These are phyloP conservation scores for Alternaria consortialis DNA, from an alignment of 2,329 filamentous ascomycete genomes.

Conservation along the genomic window DNA sequence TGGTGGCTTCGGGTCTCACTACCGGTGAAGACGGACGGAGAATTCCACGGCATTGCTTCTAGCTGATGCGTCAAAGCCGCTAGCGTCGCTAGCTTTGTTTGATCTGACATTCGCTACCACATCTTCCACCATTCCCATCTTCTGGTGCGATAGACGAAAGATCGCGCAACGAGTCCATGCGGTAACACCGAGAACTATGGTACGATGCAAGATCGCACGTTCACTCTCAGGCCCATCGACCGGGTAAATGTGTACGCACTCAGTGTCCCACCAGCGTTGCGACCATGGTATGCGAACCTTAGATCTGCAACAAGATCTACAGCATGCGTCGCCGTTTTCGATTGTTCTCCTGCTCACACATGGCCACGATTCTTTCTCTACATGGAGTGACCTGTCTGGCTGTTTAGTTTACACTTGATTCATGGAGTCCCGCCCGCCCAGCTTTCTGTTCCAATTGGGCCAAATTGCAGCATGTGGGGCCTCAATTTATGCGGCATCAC, in stretches of 20 bases:
- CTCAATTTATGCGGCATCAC: constrained; percentile 22
- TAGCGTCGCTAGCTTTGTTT: neutral
- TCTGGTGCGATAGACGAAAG: neutral
- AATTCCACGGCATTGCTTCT: constrained; percentile 2
- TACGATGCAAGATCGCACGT: constrained; percentile 3
- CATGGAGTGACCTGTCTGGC: constrained; percentile 10
- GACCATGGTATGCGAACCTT: neutral
- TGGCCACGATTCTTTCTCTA: neutral
- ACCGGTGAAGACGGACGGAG: neutral
- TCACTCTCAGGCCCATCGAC: constrained; percentile 1
- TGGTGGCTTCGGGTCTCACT: constrained; percentile 3
- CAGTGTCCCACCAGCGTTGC: constrained; percentile 12
- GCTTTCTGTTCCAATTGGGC: constrained; percentile 8
- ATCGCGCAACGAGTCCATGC: constrained; percentile 1
- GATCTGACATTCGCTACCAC: constrained; percentile 3
- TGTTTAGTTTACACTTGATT: constrained; percentile 7
- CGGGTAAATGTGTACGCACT: neutral
- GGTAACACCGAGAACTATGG: neutral
- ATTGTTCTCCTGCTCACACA: neutral
- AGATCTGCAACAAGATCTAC: constrained; percentile 5
- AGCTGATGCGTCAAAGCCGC: constrained; percentile 1
- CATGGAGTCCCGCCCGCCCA: neutral
- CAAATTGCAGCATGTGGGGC: constrained; percentile 15
- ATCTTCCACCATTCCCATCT: constrained; percentile 4
- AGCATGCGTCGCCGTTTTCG: neutral